Conservation (phyloP, 768 basidiomycete genomes). For the Mycena galopus region DNA sequence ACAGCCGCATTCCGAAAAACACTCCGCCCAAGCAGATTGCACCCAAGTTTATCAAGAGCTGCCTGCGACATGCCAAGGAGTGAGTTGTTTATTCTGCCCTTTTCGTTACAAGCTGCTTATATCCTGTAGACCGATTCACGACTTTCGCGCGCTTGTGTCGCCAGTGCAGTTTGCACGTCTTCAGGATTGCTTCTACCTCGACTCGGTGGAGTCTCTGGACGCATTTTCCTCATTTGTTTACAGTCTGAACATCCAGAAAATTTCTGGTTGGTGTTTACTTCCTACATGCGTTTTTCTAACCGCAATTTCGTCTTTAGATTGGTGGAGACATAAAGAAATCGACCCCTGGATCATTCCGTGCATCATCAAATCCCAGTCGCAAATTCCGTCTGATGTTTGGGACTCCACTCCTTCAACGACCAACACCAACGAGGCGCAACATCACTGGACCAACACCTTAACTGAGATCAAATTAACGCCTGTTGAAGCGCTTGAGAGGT, state of each 20-base stretch:
- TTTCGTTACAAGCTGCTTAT: background rate
- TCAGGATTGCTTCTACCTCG: background rate
- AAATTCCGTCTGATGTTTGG: background rate
- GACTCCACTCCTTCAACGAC: constrained; percentile 1
- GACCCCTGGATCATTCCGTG: background rate
- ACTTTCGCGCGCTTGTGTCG: background rate
- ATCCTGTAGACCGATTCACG: background rate
- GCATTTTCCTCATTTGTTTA: background rate
- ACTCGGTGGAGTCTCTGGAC: background rate
- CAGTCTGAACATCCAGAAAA: background rate
- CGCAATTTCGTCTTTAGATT: no score
- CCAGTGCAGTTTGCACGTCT: background rate
- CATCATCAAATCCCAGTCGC: background rate
- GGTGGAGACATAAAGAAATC: background rate
- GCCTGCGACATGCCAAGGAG: background rate
- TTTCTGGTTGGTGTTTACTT: background rate
- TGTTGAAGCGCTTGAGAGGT: background rate
- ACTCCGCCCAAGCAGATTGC: background rate
- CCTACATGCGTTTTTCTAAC: background rate
- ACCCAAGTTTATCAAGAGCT: background rate
- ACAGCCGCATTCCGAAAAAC: background rate
- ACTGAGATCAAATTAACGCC: background rate
- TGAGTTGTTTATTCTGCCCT: background rate
- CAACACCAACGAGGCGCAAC: constrained; percentile 5
- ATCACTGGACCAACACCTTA: background rate